Conservation (phyloP, 306 rosid genomes). For the Vigna radiata region DNA sequence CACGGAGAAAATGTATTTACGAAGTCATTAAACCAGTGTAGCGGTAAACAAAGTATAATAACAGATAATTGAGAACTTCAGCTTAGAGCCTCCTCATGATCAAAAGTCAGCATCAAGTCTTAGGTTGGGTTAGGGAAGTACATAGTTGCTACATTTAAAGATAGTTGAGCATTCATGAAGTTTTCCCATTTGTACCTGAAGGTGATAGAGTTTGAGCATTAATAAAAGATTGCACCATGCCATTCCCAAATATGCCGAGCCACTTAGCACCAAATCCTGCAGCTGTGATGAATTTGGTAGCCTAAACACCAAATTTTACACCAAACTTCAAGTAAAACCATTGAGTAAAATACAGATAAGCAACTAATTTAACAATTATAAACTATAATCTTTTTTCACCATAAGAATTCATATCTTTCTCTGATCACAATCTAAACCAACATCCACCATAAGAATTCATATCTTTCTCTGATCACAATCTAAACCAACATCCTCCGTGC, state of each 20-base stretch:
- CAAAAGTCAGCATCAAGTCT: slow-evolving; percentile 1
- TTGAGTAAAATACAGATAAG: slow-evolving; percentile 20
- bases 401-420: slow-evolving; percentile 21
- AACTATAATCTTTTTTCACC: slow-evolving; percentile 33
- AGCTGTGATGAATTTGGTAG: slow-evolving; percentile 85
- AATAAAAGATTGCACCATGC: slow-evolving; percentile 91
- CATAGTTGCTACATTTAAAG: not conserved
- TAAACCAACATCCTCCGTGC: not conserved
- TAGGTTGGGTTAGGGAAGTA: not conserved
- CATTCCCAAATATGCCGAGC: slow-evolving; percentile 91
- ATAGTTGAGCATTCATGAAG: not conserved
- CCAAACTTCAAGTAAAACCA: slow-evolving; percentile 30
- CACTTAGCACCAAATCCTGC: slow-evolving; percentile 96
- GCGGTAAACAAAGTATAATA: slow-evolving; percentile 39
- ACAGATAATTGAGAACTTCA: slow-evolving; percentile 29
- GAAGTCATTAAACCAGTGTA: slow-evolving; percentile 43
- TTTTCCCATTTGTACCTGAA: slow-evolving; percentile 59
- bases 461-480: slow-evolving; percentile 12
- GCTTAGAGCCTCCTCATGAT: not conserved
- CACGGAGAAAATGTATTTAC: slow-evolving; percentile 43
- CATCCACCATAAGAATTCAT: slow-evolving; percentile 27
- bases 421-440: slow-evolving; percentile 1
- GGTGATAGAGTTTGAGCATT: slow-evolving; percentile 74
- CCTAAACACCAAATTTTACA: slow-evolving; percentile 62
- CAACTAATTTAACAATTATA: slow-evolving; percentile 30